A percentile compares a stretch with the other conserved stretches of the same genome.
Conservation (phyloP, 2,329 filamentous ascomycete species). For the Xenosphaeropsis pyriputrescens region DNA sequence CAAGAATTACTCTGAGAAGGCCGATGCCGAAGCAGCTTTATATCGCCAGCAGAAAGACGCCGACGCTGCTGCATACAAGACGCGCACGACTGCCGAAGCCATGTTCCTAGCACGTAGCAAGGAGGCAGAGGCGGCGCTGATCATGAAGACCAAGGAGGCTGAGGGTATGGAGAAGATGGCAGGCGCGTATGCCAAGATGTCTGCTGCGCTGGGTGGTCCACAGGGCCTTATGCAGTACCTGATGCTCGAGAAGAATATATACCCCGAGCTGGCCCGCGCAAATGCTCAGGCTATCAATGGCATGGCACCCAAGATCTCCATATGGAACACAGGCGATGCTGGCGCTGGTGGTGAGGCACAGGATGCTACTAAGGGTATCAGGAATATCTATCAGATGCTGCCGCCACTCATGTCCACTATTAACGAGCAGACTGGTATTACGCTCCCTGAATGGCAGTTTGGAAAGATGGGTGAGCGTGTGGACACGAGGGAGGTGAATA, state of each 20-base stretch:
- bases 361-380: constrained; percentile 48
- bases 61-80: constrained; percentile 32
- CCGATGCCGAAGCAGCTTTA: constrained; percentile 35
- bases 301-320: constrained; percentile 75
- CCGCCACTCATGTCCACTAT: constrained; percentile 76
- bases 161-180: constrained; percentile 67
- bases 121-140: constrained; percentile 43
- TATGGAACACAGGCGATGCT: constrained; percentile 66
- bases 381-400: constrained; percentile 73
- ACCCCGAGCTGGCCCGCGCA: constrained; percentile 61
- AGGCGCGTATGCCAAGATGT: constrained; percentile 61
- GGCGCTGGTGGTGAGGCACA: constrained; percentile 23
- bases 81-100: constrained; percentile 25
- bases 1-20: constrained; percentile 47
- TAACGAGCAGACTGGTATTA: constrained; percentile 77
- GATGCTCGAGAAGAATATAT: constrained; percentile 76
- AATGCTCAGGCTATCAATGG: constrained; percentile 65
- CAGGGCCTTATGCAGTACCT: constrained; percentile 68
- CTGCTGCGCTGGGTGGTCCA: constrained; percentile 62
- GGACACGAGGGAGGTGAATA: too few relatives aligned
- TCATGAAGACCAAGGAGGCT: constrained; percentile 55
- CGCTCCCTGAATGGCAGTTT: constrained; percentile 64
- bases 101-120: constrained; percentile 21
- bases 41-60: constrained; percentile 34
- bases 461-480: constrained; percentile 24